phyloP scores from a whole-genome alignment of 805 yeast genomes.

The Suhomyces sp. region DNA sequence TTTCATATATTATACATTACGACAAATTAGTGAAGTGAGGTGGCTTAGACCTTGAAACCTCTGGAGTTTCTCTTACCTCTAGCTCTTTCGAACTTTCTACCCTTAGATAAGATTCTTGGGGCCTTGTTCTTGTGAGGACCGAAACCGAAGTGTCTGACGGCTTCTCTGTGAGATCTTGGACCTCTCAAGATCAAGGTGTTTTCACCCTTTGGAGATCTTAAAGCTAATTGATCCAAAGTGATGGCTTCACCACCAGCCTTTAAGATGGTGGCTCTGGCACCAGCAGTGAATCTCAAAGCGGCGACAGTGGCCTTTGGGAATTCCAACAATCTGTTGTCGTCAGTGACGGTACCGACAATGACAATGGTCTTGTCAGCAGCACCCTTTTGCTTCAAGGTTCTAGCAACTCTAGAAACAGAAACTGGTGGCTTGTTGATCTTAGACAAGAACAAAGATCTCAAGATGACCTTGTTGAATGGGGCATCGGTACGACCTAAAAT shows the following conservation, averaged over 20 bases:
- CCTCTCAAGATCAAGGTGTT: slow-evolving; percentile 98
- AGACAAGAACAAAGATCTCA: slow-evolving; percentile 92
- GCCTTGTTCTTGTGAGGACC: slow-evolving; percentile 99
- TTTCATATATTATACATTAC: slow-evolving; percentile 8
- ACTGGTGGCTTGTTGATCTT: slow-evolving; percentile 99
- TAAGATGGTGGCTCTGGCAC: slow-evolving; percentile 95
- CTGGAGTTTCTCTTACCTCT: slow-evolving; percentile 99
- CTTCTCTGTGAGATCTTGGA: slow-evolving; percentile 98
- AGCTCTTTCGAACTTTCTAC: slow-evolving; percentile 99
- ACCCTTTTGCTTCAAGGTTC: slow-evolving; percentile 78
- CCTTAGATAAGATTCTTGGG: slow-evolving; percentile 95
- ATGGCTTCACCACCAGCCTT: slow-evolving; percentile 99
- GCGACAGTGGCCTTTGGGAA: slow-evolving; percentile 98
- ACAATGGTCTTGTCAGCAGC: slow-evolving; percentile 90
- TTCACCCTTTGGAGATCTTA: slow-evolving; percentile 99
- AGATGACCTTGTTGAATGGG: slow-evolving; percentile 96
- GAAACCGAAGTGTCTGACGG: slow-evolving; percentile 99
- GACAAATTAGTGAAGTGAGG: slow-evolving; percentile 10
- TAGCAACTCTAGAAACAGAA: slow-evolving; percentile 85
- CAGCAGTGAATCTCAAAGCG: slow-evolving; percentile 98
- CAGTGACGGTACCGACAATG: slow-evolving; percentile 99
- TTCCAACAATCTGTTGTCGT: slow-evolving; percentile 89
- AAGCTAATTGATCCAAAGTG: slow-evolving; percentile 98
- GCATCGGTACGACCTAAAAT: slow-evolving; percentile 92
- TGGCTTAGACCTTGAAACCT: slow-evolving; percentile 98